phyloP scores from a whole-genome alignment of 1,139 yeast genomes.

The Geotrichum cucujoidarum region DNA sequence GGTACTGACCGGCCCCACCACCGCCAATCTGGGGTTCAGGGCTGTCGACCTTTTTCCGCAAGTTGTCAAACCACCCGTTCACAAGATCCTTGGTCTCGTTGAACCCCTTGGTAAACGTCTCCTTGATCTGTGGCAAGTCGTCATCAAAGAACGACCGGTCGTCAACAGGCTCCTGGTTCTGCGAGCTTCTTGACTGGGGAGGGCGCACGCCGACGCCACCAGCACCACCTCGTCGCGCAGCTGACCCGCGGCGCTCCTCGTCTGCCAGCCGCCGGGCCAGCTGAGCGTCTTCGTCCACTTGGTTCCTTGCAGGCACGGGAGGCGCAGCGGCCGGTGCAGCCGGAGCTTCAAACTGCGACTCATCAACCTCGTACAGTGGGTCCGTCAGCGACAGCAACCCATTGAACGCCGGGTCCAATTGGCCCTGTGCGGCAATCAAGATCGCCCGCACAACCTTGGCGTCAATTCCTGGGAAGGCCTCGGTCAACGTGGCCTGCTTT shows the following conservation, averaged over 20 bases:
- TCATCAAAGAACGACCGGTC: constrained; percentile 48
- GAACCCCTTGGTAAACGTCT: constrained; percentile 67
- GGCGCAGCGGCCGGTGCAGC: constrained; percentile 37
- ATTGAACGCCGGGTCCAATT: constrained; percentile 78
- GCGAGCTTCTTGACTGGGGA: constrained; percentile 14
- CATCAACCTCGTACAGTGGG: constrained; percentile 61
- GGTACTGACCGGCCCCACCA: constrained; percentile 25
- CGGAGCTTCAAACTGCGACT: constrained; percentile 29
- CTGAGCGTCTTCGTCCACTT: constrained; percentile 43
- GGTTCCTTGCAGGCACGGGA: background rate
- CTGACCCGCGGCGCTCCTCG: constrained; percentile 29
- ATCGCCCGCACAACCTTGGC: constrained; percentile 69
- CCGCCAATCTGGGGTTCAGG: constrained; percentile 25
- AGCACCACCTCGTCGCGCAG: constrained; percentile 24
- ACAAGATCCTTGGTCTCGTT: constrained; percentile 79
- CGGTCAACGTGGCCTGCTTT: constrained; percentile 52
- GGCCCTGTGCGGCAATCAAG: constrained; percentile 80
- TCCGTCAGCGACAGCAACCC: constrained; percentile 79
- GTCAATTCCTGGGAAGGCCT: constrained; percentile 77
- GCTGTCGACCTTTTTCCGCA: constrained; percentile 52
- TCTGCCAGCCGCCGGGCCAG: constrained; percentile 77
- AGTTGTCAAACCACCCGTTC: constrained; percentile 74
- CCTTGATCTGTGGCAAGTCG: constrained; percentile 61
- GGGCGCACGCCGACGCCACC: no score
- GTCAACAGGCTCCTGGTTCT: constrained; percentile 32